Conservation (phyloP, 495 filamentous ascomycete genomes). For the Rhizodiscina lignyota region DNA sequence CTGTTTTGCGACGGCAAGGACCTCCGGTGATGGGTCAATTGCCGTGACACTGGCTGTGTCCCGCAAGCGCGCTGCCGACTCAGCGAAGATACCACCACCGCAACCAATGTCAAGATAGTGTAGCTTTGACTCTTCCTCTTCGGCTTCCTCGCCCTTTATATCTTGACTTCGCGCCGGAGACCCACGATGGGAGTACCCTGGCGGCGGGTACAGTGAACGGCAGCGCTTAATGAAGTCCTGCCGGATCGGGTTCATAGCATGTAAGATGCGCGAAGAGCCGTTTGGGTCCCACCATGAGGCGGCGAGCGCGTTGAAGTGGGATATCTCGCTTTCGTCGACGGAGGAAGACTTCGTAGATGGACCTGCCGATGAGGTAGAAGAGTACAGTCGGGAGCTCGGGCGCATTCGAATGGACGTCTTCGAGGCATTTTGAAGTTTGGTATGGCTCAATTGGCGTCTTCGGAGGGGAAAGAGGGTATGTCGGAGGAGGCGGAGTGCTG, state of each 20-base stretch:
- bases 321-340: slow-evolving; percentile 68
- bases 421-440: too few relatives aligned
- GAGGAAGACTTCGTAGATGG: too few relatives aligned
- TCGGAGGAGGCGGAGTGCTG: too few relatives aligned
- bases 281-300: slow-evolving; percentile 95
- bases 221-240: slow-evolving; percentile 78
- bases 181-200: slow-evolving; percentile 8
- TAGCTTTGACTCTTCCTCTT: not conserved
- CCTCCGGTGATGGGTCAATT: slow-evolving; percentile 68
- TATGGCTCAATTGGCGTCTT: too few relatives aligned
- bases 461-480: too few relatives aligned
- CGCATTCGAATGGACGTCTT: too few relatives aligned
- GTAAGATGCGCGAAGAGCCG: slow-evolving; percentile 78
- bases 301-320: slow-evolving; percentile 87
- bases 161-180: not conserved
- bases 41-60: slow-evolving; percentile 54
- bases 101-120: slow-evolving; percentile 86
- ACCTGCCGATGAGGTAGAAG: too few relatives aligned
- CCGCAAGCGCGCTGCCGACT: slow-evolving; percentile 65
- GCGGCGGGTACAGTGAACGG: slow-evolving; percentile 27
- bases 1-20: slow-evolving; percentile 58
- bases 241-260: slow-evolving; percentile 94
- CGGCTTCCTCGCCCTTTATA: not conserved
- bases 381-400: too few relatives aligned
- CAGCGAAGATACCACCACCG: slow-evolving; percentile 91